phyloP scores from a whole-genome alignment of 129 eudicot species.

The Pulicaria dysenterica region DNA sequence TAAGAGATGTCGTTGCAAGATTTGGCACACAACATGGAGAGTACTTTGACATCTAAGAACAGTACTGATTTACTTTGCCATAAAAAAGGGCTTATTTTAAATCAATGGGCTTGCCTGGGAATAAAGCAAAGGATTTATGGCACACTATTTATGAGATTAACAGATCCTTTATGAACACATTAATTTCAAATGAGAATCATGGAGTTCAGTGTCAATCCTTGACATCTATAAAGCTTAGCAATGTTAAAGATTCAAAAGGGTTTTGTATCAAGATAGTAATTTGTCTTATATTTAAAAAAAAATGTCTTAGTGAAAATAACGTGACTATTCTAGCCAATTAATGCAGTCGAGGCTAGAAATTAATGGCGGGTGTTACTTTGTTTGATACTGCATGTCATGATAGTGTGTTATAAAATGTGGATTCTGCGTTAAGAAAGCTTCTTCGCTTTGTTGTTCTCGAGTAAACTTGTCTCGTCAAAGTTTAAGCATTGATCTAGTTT shows the following conservation, averaged over 20 bases:
- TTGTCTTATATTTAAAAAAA: background rate
- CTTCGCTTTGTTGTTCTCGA: background rate
- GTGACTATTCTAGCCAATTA: background rate
- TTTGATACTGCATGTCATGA: background rate
- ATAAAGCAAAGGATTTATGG: slow-evolving; percentile 3
- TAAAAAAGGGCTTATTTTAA: background rate
- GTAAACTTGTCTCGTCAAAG: background rate
- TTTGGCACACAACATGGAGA: background rate
- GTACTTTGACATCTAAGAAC: background rate
- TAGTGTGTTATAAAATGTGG: background rate
- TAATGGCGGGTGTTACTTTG: background rate
- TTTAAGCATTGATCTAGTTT: background rate
- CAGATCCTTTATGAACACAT: background rate
- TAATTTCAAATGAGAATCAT: background rate
- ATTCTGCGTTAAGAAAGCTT: background rate
- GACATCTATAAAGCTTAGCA: background rate
- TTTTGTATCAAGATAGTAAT: background rate
- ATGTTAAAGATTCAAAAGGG: background rate
- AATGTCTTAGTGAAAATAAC: no score
- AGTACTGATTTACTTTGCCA: background rate
- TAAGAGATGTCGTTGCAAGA: background rate
- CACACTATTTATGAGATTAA: background rate
- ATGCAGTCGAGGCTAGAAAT: background rate
- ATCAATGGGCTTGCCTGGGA: background rate
- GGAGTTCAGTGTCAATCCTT: background rate